Conservation (phyloP, 2,329 filamentous ascomycete genomes). For the Colletotrichum aenigma region DNA sequence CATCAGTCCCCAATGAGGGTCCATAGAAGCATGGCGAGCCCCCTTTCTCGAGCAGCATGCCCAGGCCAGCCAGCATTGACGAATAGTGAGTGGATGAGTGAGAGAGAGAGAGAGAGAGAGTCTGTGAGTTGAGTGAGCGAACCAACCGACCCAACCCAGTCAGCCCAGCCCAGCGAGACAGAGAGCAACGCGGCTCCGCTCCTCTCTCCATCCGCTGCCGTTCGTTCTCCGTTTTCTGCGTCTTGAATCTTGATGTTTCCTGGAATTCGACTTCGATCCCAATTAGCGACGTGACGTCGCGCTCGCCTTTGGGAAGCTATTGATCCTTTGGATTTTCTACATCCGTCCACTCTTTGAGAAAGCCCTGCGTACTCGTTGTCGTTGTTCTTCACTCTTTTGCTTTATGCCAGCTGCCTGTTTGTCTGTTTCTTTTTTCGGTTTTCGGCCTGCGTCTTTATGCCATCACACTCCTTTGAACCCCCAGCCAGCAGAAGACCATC, state of each 20-base stretch:
- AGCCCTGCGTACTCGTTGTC: background rate
- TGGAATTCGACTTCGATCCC: background rate
- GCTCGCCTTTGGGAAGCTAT: background rate
- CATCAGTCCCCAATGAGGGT: background rate
- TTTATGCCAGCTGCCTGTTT: background rate
- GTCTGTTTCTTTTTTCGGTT: background rate
- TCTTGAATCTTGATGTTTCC: background rate
- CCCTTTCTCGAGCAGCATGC: background rate
- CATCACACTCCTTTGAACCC: background rate
- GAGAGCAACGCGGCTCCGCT: background rate
- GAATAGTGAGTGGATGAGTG: background rate
- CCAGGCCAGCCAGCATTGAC: background rate
- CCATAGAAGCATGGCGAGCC: background rate
- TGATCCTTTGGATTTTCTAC: background rate
- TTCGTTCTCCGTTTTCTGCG: background rate
- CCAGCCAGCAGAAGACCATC: background rate
- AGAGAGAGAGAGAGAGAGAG: background rate
- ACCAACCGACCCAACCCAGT: background rate
- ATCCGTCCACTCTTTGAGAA: background rate
- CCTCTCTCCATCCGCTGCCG: background rate
- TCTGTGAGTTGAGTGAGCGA: background rate
- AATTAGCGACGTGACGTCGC: background rate
- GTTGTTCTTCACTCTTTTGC: background rate
- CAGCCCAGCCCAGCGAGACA: background rate
- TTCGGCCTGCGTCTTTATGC: background rate